Conservation (phyloP, 208 protist species). For the Tritrichomonas musculus region DNA sequence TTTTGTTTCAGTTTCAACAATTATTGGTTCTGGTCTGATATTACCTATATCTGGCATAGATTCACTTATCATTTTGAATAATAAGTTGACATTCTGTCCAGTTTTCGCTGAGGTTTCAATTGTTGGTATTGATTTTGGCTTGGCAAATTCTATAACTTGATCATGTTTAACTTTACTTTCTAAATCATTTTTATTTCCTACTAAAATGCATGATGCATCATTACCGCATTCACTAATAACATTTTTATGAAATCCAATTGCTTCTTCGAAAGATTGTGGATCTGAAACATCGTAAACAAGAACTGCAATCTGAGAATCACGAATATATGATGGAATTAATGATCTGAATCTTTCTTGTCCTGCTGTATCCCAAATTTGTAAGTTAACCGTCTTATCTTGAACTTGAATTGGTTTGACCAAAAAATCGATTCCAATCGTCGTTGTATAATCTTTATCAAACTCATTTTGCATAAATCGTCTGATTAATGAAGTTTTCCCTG, state of each 20-base stretch:
- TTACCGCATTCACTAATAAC: not conserved
- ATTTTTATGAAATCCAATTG: not conserved
- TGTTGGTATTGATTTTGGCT: not conserved
- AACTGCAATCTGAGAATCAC: slow-evolving; percentile 86
- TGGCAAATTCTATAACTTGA: not conserved
- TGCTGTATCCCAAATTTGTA: slow-evolving; percentile 83
- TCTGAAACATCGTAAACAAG: slow-evolving; percentile 36
- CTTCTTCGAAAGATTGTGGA: not conserved
- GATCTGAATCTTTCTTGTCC: slow-evolving; percentile 77
- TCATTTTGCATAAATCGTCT: slow-evolving; percentile 67
- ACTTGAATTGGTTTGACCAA: slow-evolving; percentile 90
- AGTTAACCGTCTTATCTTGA: slow-evolving; percentile 75
- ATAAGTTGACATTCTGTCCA: not conserved
- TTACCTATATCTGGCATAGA: not conserved
- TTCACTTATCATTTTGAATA: slow-evolving; percentile 6
- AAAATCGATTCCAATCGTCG: slow-evolving; percentile 98
- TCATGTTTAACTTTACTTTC: not conserved
- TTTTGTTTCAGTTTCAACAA: too few relatives aligned
- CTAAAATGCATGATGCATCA: not conserved
- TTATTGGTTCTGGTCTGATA: too few relatives aligned
- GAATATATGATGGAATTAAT: slow-evolving; percentile 80
- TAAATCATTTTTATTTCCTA: slow-evolving; percentile 28
- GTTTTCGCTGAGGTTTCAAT: slow-evolving; percentile 20
- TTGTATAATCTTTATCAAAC: slow-evolving; percentile 74
- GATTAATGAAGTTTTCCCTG: slow-evolving; percentile 27